Base-by-base conservation (phyloP, 371 early-diverging fungal genomes). In the Mucor plumbeus region DNA sequence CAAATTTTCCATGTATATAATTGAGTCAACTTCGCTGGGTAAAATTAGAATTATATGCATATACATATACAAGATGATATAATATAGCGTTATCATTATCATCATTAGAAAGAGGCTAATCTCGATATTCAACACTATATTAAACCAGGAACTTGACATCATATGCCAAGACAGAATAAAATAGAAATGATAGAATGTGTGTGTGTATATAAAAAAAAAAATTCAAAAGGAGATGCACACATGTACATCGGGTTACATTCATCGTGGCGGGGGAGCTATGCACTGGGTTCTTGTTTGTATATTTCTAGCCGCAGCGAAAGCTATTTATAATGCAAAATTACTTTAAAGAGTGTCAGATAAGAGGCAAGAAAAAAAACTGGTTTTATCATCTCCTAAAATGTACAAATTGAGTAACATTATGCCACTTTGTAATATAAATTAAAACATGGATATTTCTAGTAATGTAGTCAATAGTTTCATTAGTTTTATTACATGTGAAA, bases 221-320 rank as follows among this genome's bases (percentile, higher is more conserved):
- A 11, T 50, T 50, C 44, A 44, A 44, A 17, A 44, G 44, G 44
- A 17, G 44, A 44, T 8, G 43, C 43, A 43, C 43, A 15, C 26
- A 26, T 26, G 26, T 15, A 5, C 43, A 48, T 19, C 21, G 21
- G 50, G 26, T 26, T 50, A 19, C 26, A 50, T 50, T 13, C 21
- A 50, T 21, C 21, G 50, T 50, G 50, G 50, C 50, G 50, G 50
- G 50, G 47, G 50, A 19, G 21, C 6, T n/a, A 38, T 38, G 43
- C 43, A 11, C 26, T 26, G 26, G 21, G 19, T 19, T 50, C 26
- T 11, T 21, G 11, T 50, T 10, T 50, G 21, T 17, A 44, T 17
- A 44, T 44, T 50, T 50, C 50, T 50, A 50, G 50, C 21, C 50
- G 50, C 50, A 50, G 50, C 21, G 21, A 21, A 50, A 21, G 50